phyloP scores from a whole-genome alignment of 164 flowering plant species.

The Aristolochia contorta region DNA sequence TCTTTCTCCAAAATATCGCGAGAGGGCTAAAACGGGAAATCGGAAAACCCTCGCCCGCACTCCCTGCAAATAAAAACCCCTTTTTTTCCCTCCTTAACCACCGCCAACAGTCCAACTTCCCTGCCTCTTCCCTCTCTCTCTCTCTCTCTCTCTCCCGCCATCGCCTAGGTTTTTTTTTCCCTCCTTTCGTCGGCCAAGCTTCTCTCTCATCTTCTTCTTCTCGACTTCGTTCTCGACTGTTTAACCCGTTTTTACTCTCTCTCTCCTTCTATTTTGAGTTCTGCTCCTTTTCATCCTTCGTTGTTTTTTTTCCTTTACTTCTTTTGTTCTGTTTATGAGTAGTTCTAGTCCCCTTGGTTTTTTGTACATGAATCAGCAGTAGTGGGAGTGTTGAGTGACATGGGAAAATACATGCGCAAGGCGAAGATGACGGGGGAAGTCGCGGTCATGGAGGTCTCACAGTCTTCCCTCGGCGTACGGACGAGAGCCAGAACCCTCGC shows the following conservation, averaged over 20 bases:
- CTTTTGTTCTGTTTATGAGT: not conserved
- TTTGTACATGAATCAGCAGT: constrained; percentile 5
- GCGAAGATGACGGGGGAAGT: constrained; percentile 47
- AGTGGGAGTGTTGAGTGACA: constrained; percentile 4
- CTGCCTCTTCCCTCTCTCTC: too few species aligned
- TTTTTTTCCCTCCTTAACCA: too few species aligned
- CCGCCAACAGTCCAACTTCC: too few species aligned
- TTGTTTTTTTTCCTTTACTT: too few species aligned
- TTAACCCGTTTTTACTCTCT: not conserved
- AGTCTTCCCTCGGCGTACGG: constrained; percentile 45
- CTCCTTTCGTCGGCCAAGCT: too few species aligned
- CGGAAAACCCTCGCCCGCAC: not conserved
- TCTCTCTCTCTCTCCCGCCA: too few species aligned
- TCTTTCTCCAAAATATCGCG: not conserved
- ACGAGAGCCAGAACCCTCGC: constrained; percentile 85
- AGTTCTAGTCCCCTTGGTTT: not conserved
- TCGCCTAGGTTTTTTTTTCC: too few species aligned
- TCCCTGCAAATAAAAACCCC: not conserved
- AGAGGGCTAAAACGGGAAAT: not conserved
- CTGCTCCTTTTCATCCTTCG: too few species aligned
- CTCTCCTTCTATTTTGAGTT: not conserved
- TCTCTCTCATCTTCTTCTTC: not conserved
- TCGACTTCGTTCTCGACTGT: not conserved
- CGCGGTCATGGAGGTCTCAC: constrained; percentile 49
- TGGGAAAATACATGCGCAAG: constrained; percentile 82